Conservation (phyloP, 345 rosid genomes). For the Geranium rotundifolium region DNA sequence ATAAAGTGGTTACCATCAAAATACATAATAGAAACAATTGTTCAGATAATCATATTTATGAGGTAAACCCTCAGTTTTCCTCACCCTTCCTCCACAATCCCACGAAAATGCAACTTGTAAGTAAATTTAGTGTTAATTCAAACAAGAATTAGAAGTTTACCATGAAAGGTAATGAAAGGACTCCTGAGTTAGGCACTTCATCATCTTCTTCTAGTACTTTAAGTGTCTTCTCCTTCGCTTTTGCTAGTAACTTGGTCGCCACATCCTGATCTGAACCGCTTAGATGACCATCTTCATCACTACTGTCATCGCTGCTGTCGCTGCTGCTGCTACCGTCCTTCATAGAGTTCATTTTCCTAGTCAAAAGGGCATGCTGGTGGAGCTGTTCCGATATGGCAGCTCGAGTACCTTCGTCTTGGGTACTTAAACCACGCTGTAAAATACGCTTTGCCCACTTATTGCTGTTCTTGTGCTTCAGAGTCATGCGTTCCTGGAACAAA, state of each 20-base stretch:
- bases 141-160: conserved; percentile 23
- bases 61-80: neutral
- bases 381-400: conserved; percentile 84
- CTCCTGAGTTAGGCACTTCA: conserved; percentile 59
- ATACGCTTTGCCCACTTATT: conserved; percentile 78
- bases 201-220: conserved; percentile 51
- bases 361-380: conserved; percentile 54
- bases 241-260: conserved; percentile 40
- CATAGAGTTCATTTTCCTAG: conserved; percentile 74
- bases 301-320: conserved; percentile 51
- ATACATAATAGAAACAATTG: neutral
- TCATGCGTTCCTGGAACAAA: conserved; percentile 68
- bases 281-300: conserved; percentile 34
- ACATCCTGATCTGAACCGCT: conserved; percentile 43
- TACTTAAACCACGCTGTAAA: conserved; percentile 54
- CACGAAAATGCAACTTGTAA: neutral
- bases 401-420: conserved; percentile 72
- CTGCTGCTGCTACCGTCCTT: conserved; percentile 53
- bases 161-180: conserved; percentile 89
- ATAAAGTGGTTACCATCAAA: conserved; percentile 3
- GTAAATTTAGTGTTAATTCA: neutral
- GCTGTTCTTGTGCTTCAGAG: conserved; percentile 66
- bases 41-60: neutral
- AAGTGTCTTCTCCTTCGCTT: conserved; percentile 68
- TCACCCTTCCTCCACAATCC: no score